Base-by-base conservation (phyloP, 1,284 basidiomycete genomes). In the Rhodotorula sp. region DNA sequence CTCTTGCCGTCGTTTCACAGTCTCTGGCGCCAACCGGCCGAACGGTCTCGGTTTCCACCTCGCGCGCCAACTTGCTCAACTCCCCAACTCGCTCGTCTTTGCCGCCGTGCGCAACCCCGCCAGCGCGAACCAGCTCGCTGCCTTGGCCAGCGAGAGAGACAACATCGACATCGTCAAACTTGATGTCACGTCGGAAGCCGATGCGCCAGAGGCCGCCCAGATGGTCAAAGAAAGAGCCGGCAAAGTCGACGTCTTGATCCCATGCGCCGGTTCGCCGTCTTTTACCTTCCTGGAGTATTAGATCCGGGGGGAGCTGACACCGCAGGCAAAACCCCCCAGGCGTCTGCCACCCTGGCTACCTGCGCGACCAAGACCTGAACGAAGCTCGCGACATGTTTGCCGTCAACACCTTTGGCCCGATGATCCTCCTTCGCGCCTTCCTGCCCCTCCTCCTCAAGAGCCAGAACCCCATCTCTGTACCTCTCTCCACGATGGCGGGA, bases 321-420 rank as follows among this genome's bases (percentile, higher is more conserved):
- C 10, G 37, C 37, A 42, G 37, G 10, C 37, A 12, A 12, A 1
- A 42, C 1, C 53, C 6, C 24, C 4, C 53, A 54, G 29, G 26
- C 17, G 8, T 54, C 26, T 54, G 53, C 53, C 53, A n/a, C n/a
- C 26, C 29, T 17, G 26, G 53, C 26, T 29, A n/a, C n/a, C 24
- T 51, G 20, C 24, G 29, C 60, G 30, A 29, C 37, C 3, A 20
- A 14, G 33, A 49, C 42, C 12, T 22, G 14, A 30, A 61, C 3
- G 8, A 45, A 14, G 0, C 59, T n/a, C 62, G 29, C 10, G 4
- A 33, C n/a, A 57, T 60, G 33, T 49, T 33, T 17, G 64, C 68
- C 46, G 65, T 69, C 42, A 74, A 74, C 58, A 48, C 62, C 7
- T 5, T 68, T 33, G 72, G 72, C 14, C 51, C 67, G 10, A 17